Percentiles rank a stretch among this genome's conserved stretches.
phyloP scores from a whole-genome alignment of 805 yeast genomes.

The Yarrowia keelungensis region DNA sequence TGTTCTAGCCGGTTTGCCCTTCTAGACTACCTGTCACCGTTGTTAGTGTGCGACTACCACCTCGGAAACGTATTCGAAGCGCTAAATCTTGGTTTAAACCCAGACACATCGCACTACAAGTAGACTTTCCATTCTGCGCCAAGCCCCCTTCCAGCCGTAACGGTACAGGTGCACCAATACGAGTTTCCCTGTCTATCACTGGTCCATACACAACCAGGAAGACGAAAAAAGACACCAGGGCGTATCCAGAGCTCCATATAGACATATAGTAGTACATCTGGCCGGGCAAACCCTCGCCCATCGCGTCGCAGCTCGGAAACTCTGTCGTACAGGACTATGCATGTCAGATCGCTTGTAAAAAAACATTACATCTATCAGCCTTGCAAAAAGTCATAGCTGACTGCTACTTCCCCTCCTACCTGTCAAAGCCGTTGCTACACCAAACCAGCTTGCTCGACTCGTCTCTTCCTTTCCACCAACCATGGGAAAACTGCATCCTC shows the following conservation, averaged over 20 bases:
- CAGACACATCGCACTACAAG: constrained; percentile 25
- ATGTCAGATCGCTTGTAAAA: constrained; percentile 26
- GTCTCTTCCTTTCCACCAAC: background rate
- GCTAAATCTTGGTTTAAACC: constrained; percentile 5
- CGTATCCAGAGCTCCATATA: background rate
- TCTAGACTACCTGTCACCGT: too few species aligned
- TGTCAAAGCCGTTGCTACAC: background rate
- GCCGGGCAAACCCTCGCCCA: background rate
- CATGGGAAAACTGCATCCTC: constrained; percentile 36
- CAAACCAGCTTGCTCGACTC: background rate
- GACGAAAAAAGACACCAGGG: background rate
- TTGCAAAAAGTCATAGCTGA: constrained; percentile 17
- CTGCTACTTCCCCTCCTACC: constrained; percentile 9
- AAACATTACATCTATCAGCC: constrained; percentile 25
- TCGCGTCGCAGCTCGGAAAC: constrained; percentile 20
- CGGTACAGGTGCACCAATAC: constrained; percentile 24
- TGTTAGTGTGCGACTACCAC: too few species aligned
- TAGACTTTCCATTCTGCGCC: constrained; percentile 29
- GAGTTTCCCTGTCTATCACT: background rate
- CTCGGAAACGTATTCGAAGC: background rate
- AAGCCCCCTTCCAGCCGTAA: constrained; percentile 19
- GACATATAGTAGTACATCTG: too few species aligned
- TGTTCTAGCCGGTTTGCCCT: too few species aligned
- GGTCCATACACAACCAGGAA: background rate
- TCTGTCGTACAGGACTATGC: constrained; percentile 25